Conservation (phyloP, 345 rosid species). For the Eucalyptus melliodora region DNA sequence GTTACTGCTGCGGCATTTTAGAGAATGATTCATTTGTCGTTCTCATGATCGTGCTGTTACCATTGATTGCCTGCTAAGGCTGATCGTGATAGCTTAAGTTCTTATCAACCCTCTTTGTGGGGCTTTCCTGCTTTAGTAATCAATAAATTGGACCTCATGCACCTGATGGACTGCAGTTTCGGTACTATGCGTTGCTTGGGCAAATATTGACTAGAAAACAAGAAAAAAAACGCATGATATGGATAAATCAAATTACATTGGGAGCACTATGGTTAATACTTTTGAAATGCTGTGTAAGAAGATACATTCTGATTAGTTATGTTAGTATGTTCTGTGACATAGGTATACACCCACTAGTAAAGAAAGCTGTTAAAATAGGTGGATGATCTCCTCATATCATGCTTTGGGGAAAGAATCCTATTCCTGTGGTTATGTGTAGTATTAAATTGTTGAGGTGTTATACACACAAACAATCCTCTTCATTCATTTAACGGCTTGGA, state of each 20-base stretch:
- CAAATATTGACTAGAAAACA: background rate
- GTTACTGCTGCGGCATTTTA: background rate
- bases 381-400: background rate
- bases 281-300: background rate
- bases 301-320: background rate
- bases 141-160: background rate
- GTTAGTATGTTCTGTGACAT: background rate
- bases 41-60: background rate
- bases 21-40: background rate
- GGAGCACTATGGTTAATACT: background rate
- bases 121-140: background rate
- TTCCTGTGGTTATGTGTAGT: background rate
- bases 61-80: background rate
- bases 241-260: background rate
- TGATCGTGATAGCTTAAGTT: fast-evolving
- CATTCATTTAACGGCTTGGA: background rate
- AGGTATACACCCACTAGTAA: background rate
- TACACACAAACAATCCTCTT: background rate
- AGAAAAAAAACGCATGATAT: background rate
- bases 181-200: background rate
- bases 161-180: background rate
- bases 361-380: background rate
- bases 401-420: background rate
- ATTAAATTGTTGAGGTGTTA: background rate
- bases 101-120: background rate